Evolutionary conservation across 805 yeast species (phyloP).

Genomic region (Phaffomyces thermotolerans): DNA sequence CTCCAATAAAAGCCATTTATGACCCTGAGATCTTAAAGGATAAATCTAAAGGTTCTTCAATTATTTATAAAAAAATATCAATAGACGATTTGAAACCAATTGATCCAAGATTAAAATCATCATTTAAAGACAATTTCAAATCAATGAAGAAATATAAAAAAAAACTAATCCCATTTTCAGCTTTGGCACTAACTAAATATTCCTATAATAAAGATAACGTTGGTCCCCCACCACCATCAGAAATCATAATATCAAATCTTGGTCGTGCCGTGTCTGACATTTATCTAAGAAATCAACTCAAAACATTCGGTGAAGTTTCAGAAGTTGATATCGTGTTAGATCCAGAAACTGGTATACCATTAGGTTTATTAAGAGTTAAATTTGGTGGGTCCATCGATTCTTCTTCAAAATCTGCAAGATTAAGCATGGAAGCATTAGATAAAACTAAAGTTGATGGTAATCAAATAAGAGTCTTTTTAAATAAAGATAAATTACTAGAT

Average conservation of each 20-base stretch:
- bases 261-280: slow-evolving; percentile 45
- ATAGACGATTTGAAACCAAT: slow-evolving; percentile 10
- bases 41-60: slow-evolving; percentile 29
- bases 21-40: slow-evolving; percentile 47
- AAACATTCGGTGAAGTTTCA: slow-evolving; percentile 55
- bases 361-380: slow-evolving; percentile 61
- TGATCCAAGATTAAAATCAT: slow-evolving; percentile 37
- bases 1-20: slow-evolving; percentile 37
- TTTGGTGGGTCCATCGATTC: slow-evolving; percentile 46
- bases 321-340: slow-evolving; percentile 56
- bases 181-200: slow-evolving; percentile 30
- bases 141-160: slow-evolving; percentile 34
- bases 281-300: slow-evolving; percentile 44
- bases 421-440: slow-evolving; percentile 36
- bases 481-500: slow-evolving; percentile 32
- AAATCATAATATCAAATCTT: slow-evolving; percentile 62
- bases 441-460: slow-evolving; percentile 45
- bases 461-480: slow-evolving; percentile 42
- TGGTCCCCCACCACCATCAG: slow-evolving; percentile 67
- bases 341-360: slow-evolving; percentile 68
- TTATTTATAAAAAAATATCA: slow-evolving; percentile 28
- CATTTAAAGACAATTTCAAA: background rate
- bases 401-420: slow-evolving; percentile 41
- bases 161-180: slow-evolving; percentile 30
- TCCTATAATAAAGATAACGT: slow-evolving; percentile 61